phyloP scores from a whole-genome alignment of 2,329 filamentous ascomycete genomes.

The Fonsecaea erecta region DNA sequence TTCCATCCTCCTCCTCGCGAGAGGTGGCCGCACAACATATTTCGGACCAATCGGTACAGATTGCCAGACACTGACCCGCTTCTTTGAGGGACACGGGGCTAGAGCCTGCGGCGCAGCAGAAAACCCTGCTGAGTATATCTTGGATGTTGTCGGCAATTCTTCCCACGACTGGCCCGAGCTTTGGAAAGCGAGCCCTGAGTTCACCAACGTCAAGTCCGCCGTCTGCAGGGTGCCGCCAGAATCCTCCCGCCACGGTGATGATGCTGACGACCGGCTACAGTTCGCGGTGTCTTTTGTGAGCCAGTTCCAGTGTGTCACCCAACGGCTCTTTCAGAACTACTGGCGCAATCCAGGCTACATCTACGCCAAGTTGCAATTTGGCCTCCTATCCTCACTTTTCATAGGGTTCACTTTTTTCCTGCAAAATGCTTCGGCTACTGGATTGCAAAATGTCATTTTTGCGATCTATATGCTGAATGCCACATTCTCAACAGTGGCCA shows the following conservation, averaged over 20 bases:
- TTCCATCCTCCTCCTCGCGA: slow-evolving; percentile 64
- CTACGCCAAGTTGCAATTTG: slow-evolving; percentile 65
- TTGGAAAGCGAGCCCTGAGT: slow-evolving; percentile 65
- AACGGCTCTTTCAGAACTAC: slow-evolving; percentile 84
- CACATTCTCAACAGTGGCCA: slow-evolving; percentile 59
- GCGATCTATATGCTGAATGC: slow-evolving; percentile 69
- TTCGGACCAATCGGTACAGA: slow-evolving; percentile 68
- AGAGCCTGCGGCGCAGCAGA: slow-evolving; percentile 62
- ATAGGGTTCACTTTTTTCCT: slow-evolving; percentile 67
- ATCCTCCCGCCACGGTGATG: background rate
- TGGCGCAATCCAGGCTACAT: slow-evolving; percentile 90
- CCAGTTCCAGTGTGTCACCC: slow-evolving; percentile 69
- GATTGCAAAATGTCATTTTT: slow-evolving; percentile 76
- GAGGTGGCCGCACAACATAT: slow-evolving; percentile 69
- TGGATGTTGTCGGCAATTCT: slow-evolving; percentile 61
- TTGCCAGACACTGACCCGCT: slow-evolving; percentile 61
- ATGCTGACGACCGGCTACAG: slow-evolving; percentile 52
- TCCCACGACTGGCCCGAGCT: slow-evolving; percentile 66
- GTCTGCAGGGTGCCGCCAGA: background rate
- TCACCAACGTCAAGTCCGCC: slow-evolving; percentile 33
- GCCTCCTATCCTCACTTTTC: slow-evolving; percentile 56
- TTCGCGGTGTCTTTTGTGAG: slow-evolving; percentile 73
- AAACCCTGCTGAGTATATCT: slow-evolving; percentile 77
- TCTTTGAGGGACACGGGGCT: slow-evolving; percentile 68
- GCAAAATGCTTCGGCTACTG: slow-evolving; percentile 65